Base-by-base conservation (phyloP, 192 early-diverging fungal species). In the Coemansia sp. region DNA sequence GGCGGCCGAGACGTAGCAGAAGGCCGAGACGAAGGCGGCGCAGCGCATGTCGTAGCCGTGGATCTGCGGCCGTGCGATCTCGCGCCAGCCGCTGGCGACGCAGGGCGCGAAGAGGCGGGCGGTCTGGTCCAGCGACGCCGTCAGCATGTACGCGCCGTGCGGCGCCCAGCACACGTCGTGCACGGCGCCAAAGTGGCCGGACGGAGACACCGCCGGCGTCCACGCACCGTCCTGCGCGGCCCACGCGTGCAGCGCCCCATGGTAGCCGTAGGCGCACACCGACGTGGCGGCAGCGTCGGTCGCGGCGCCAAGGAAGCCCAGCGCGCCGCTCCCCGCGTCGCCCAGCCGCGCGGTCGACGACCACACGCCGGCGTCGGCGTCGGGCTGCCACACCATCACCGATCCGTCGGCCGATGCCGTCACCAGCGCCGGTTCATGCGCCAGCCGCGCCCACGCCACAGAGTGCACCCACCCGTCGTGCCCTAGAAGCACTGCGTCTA, bases 381-480 rank as follows among this genome's bases (percentile, higher is more conserved):
- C 93, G 2, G 95, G 93, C 12, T 68, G 75, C 97, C 97, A 99
- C 30, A 95, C 77, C 77, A 98, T 91, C 75, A 96, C 89, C 18
- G 92, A 91, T 75, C 96, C 92, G 76, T 99, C 97, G 10, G 90
- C 92, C 0, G 95, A 97, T 0, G 95, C 90, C 6, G 95, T 92
- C 20, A 94, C 77, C 5, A 99, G 81, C 12, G 71, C 58, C 77
- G 94, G 84, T 11, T 88, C 52, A 36, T 33, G 5, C 26, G 15
- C 24, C n/a, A 7, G 20, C 18, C 59, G 39, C 26, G 90, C 83
- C 96, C 95, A 99, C 41, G 83, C 66, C 49, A 93, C 89, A 38
- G 88, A 88, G 75, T 92, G 90, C 21, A 98, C 93, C 95, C 95
- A 97, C 64, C 95, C 95, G 64, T 99, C 97, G 74, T 99, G 97